Base-by-base conservation (phyloP, 208 protist genomes). In the Crithidia mellificae region DNA sequence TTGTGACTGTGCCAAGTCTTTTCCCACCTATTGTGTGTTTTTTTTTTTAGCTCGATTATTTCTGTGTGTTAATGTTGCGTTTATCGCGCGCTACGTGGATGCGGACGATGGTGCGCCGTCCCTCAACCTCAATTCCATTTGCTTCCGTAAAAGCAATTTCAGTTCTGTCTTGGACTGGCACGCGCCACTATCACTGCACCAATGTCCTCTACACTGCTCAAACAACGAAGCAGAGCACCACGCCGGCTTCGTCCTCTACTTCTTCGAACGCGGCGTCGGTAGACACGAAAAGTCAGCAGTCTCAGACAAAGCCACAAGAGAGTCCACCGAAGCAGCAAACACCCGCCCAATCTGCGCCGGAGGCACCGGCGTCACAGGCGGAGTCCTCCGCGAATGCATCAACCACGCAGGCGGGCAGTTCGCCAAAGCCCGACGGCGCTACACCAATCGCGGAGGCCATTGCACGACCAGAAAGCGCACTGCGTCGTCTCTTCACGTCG, bases 401-500 rank as follows among this genome's bases (percentile, higher is more conserved):
- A 6, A 9, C 20, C 6, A 22, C 55, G 8, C 2, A 2, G 8
- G 55, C 55, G 7, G 24, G 36, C 49, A 30, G 46, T 29, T 39
- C 57, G 4, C 1, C 68, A 25, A 41, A 24, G 1, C 17, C 7
- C 15, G 29, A 24, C 32, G 39, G n/a, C 0, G 11, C 3, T 41
- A 30, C 54, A 19, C 34, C 54, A 12, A n/a, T 30, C 44, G 19
- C 50, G 8, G 44, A 52, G 39, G 36, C 57, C 27, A n/a, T 24
- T 30, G 20, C 38, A 12, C 44, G 12, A 0, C 38, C 52, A 11
- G 62, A 74, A 0, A 81, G 65, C 43, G 52, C 74, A 29, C 20
- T 77, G 34, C 59, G 74, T 8, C 66, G 82, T 24, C 63, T 96
- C 24, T 87, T 96, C 30, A 65, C 77, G 2, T 94, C 84, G 19